Evolutionary conservation across 768 basidiomycete genomes (phyloP), one percentile per base, ranked within the genome.

Genomic region (Auricularia sp.): DNA sequence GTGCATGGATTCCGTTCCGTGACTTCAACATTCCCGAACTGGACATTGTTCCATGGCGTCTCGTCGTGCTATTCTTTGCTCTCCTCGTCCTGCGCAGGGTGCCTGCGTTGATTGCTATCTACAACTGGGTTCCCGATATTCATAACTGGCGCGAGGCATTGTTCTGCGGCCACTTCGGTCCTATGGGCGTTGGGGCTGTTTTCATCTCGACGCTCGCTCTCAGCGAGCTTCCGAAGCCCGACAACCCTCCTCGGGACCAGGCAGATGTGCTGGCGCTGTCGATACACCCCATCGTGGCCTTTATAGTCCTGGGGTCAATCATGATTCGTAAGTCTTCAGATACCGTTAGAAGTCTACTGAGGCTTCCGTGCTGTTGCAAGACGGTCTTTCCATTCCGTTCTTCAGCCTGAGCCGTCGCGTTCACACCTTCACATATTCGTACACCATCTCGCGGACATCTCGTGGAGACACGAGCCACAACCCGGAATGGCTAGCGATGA

Each of bases 41-140:
- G 6, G 85, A 85, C 1, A 81, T 91, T 61, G 78, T 74, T 0
- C 86, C 88, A 1, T 90, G 88, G 88, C 79, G 87, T 21, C 78
- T 98, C 23, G 70, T 88, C 3, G 71, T 87, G 0, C 75, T 98
- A 11, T 81, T 87, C 69, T 70, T 93, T 44, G 75, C 77, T 2
- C 86, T 97, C 60, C 76, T 97, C 58, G 67, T 84, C 7, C 73
- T 98, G 39, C 84, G 97, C 33, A 83, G 96, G 12, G 86, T 98
- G 34, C 95, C 95, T 0, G 76, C 84, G 14, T 79, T 98, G 58
- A 74, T 97, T 62, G 69, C 85, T 3, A 77, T 97, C 2, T 94
- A 95, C 70, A 83, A 76, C 66, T 91, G 85, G 81, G 83, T 97
- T 14, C 96, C 95, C 0, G 95, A 98, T 73, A 90, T 98, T 68